A percentile compares a stretch with the other conserved stretches of the same genome.
Conservation (phyloP, 192 early-diverging fungal genomes). For the Dissophora globulifera region DNA sequence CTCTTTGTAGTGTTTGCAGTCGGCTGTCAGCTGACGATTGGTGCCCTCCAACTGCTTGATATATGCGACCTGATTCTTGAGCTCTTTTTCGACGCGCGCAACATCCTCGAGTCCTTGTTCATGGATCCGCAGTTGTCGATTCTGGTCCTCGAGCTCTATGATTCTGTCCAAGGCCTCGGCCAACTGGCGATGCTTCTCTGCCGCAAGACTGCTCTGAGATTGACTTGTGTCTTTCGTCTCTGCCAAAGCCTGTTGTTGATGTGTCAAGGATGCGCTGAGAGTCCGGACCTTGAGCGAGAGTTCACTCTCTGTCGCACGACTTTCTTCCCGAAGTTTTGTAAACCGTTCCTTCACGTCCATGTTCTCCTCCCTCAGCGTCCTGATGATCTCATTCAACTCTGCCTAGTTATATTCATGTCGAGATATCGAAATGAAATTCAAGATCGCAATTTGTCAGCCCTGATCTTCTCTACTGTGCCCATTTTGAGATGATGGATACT, state of each 20-base stretch:
- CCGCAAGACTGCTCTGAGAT: conserved; percentile 33
- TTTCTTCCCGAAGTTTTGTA: conserved; percentile 27
- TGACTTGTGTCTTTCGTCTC: conserved; percentile 26
- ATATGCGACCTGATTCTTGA: conserved; percentile 63
- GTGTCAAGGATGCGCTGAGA: conserved; percentile 20
- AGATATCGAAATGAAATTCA: too few species aligned
- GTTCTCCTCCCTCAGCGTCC: conserved; percentile 33
- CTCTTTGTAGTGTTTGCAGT: conserved; percentile 56
- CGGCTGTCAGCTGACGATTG: conserved; percentile 63
- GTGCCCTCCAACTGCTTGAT: conserved; percentile 61
- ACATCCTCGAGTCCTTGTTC: conserved; percentile 27
- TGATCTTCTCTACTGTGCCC: too few species aligned
- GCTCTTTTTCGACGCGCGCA: conserved; percentile 57
- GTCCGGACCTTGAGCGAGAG: conserved; percentile 24
- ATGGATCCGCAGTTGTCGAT: conserved; percentile 28
- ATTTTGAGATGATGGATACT: too few species aligned
- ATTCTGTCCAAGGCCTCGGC: conserved; percentile 18
- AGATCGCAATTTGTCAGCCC: too few species aligned
- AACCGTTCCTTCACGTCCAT: conserved; percentile 29
- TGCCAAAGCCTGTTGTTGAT: conserved; percentile 29
- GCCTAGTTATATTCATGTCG: too few species aligned
- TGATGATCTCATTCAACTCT: conserved; percentile 35
- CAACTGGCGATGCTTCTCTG: conserved; percentile 34
- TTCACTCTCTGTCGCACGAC: conserved; percentile 35
- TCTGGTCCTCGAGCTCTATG: conserved; percentile 36